Evolutionary conservation across 108 stramenopile genomes (phyloP).

Genomic region (Bacterosira constricta): DNA sequence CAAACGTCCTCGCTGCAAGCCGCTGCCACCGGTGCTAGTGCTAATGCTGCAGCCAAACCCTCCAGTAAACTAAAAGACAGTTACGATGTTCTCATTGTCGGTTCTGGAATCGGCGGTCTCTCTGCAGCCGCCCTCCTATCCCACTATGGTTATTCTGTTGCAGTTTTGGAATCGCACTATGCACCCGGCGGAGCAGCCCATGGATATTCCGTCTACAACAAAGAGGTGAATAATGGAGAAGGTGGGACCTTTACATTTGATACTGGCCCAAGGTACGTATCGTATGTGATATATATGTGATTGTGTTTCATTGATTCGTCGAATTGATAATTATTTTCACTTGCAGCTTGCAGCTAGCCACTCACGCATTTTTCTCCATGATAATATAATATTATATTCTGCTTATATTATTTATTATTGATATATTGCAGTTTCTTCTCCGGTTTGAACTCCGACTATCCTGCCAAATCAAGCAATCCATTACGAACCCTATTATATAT

Average conservation of each 20-base stretch:
- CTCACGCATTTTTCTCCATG: too few relatives aligned
- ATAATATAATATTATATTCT: too few relatives aligned
- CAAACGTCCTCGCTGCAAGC: too few relatives aligned
- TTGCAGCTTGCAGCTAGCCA: too few relatives aligned
- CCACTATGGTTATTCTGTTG: slow-evolving; percentile 76
- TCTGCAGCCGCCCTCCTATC: slow-evolving; percentile 76
- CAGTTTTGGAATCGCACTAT: slow-evolving; percentile 85
- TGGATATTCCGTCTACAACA: slow-evolving; percentile 53
- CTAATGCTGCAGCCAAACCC: too few relatives aligned
- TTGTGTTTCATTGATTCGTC: too few relatives aligned
- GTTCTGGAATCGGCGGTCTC: slow-evolving; percentile 88
- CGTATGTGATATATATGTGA: too few relatives aligned
- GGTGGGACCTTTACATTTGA: slow-evolving; percentile 85
- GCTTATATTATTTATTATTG: too few relatives aligned
- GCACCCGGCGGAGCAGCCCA: slow-evolving; percentile 85
- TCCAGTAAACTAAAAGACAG: slow-evolving; percentile 1
- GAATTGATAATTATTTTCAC: too few relatives aligned
- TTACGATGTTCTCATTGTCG: slow-evolving; percentile 77
- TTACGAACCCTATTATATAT: slow-evolving; percentile 67
- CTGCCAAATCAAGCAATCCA: slow-evolving; percentile 66
- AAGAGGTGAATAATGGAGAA: slow-evolving; percentile 23
- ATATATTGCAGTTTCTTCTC: slow-evolving; percentile 85
- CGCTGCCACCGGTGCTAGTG: too few relatives aligned
- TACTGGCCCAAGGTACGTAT: slow-evolving; percentile 91
- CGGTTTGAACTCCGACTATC: slow-evolving; percentile 69